A percentile compares a stretch with the other conserved stretches of the same genome.
These are phyloP conservation scores for Eucommia ulmoides DNA, from an alignment of 257 asterid species.

Conservation along the genomic window DNA sequence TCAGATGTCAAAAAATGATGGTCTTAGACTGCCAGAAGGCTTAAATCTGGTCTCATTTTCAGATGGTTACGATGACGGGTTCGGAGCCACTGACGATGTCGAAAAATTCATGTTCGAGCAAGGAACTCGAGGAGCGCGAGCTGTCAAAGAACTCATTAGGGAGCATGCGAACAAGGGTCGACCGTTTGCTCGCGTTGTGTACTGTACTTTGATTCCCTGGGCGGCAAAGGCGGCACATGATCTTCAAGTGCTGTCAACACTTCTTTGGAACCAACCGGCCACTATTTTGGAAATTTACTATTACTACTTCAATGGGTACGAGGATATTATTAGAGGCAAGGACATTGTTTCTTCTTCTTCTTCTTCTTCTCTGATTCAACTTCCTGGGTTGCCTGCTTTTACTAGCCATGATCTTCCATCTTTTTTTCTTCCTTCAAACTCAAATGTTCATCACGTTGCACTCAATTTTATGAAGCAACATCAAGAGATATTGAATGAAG, in stretches of 20 bases:
- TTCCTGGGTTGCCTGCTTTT: background rate
- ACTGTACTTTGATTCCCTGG: constrained; percentile 51
- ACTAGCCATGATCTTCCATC: constrained; percentile 4
- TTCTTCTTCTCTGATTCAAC: background rate
- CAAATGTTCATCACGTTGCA: background rate
- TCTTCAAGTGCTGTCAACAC: constrained; percentile 28
- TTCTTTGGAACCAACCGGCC: constrained; percentile 66
- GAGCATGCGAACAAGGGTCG: constrained; percentile 15
- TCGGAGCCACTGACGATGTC: constrained; percentile 7
- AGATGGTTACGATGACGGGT: constrained; percentile 45
- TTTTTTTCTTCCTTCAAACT: background rate
- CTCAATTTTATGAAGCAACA: background rate
- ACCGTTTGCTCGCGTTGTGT: constrained; percentile 36
- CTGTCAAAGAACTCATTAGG: constrained; percentile 13
- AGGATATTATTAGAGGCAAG: constrained; percentile 9
- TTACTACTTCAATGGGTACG: constrained; percentile 37
- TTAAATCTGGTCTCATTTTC: constrained; percentile 32
- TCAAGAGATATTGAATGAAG: background rate
- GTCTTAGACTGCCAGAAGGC: constrained; percentile 5
- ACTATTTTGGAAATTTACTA: constrained; percentile 36
- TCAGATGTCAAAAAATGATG: constrained; percentile 1
- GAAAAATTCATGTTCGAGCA: constrained; percentile 12
- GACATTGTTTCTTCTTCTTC: too few species aligned
- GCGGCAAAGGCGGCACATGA: constrained; percentile 41
- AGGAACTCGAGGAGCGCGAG: constrained; percentile 19